Conservation (phyloP, 495 filamentous ascomycete genomes). For the Aspergillus nanangensis region DNA sequence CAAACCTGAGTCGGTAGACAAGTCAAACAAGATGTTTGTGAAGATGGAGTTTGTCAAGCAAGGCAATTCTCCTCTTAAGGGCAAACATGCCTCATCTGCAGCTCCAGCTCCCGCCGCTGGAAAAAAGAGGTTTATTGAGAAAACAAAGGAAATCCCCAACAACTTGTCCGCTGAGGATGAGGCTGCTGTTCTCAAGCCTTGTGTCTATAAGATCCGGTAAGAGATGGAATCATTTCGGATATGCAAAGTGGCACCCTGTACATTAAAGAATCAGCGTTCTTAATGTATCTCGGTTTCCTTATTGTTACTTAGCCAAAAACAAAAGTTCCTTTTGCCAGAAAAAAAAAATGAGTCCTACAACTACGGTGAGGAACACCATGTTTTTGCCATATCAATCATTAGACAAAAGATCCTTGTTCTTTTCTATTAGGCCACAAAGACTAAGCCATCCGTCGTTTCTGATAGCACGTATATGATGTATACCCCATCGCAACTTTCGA, state of each 20-base stretch:
- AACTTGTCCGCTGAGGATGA: constrained; percentile 50
- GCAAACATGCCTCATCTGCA: constrained; percentile 56
- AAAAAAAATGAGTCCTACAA: no score
- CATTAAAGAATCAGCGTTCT: background rate
- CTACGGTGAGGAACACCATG: no score
- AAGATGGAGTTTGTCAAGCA: constrained; percentile 89
- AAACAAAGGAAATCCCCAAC: constrained; percentile 49
- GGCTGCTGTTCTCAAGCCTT: constrained; percentile 81
- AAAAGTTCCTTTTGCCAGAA: no score
- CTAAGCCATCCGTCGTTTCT: no score
- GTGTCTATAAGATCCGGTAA: constrained; percentile 90
- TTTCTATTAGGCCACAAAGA: background rate
- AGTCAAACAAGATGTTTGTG: constrained; percentile 97
- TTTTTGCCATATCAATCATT: no score
- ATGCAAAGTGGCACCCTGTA: background rate
- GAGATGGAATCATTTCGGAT: background rate
- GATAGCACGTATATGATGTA: background rate
- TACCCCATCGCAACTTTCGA: constrained; percentile 6
- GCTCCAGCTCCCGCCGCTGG: constrained; percentile 30
- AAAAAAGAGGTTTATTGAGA: constrained; percentile 59
- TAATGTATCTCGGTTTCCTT: background rate
- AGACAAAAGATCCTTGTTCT: background rate
- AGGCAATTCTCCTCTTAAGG: constrained; percentile 55
- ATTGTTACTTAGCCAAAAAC: no score
- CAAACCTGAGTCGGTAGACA: constrained; percentile 59